Percentiles rank a stretch among this genome's conserved stretches.
Evolutionary conservation across 805 yeast genomes (phyloP).

Genomic region (Nakazawaea ambrosiae): DNA sequence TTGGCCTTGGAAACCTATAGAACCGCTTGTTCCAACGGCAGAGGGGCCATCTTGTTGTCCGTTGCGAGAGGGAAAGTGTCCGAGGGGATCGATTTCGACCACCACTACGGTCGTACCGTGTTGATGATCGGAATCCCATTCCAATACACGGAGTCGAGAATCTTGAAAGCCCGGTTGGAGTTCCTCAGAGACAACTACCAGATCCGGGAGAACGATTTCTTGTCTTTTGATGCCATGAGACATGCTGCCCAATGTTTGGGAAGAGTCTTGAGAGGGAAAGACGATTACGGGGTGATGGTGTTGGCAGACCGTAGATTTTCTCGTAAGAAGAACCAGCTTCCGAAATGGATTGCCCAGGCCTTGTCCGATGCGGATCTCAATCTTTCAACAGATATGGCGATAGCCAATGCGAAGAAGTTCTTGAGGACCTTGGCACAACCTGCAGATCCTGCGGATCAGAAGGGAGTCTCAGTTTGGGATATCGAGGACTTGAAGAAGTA

Average conservation of each 20-base stretch:
- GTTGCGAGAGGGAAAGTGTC: conserved; percentile 99
- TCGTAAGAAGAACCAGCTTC: conserved; percentile 78
- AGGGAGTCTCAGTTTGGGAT: conserved; percentile 93
- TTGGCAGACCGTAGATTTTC: conserved; percentile 91
- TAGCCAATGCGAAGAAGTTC: conserved; percentile 90
- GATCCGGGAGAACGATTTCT: conserved; percentile 87
- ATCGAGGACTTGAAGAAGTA: conserved; percentile 52
- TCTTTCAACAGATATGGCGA: conserved; percentile 94
- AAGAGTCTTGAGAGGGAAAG: conserved; percentile 94
- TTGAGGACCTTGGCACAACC: conserved; percentile 94
- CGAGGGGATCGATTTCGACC: conserved; percentile 99
- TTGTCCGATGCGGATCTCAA: conserved; percentile 86
- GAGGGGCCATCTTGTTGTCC: conserved; percentile 93
- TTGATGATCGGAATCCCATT: conserved; percentile 98
- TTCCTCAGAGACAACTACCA: conserved; percentile 89
- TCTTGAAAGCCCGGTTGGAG: conserved; percentile 89
- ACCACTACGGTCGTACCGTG: conserved; percentile 96
- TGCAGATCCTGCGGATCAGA: conserved; percentile 78
- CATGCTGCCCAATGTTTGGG: conserved; percentile 99
- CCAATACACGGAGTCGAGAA: conserved; percentile 96
- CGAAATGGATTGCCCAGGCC: conserved; percentile 96
- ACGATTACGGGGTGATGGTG: conserved; percentile 98
- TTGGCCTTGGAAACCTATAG: conserved; percentile 92
- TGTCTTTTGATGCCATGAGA: conserved; percentile 98
- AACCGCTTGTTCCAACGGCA: conserved; percentile 93